Base-by-base conservation (phyloP, 2,329 filamentous ascomycete genomes). In the Scedosporium minutisporum region DNA sequence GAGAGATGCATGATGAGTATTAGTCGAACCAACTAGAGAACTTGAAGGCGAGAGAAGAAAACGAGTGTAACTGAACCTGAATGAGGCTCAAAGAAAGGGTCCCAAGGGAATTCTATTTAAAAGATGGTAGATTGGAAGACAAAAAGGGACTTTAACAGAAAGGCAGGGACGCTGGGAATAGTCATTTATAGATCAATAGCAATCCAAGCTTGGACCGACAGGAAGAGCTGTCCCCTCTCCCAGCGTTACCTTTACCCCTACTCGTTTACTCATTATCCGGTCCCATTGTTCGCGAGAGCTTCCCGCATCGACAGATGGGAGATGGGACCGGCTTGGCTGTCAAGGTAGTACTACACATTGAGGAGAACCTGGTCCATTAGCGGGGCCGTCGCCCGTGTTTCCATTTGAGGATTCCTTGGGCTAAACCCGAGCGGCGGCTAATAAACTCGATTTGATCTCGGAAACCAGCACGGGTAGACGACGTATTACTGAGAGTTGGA, bases 1-100 rank as follows among this genome's bases (percentile, higher is more conserved):
- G 65, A 63, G 51, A 66, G 57, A 58, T 61, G 64, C 71, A 72
- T 72, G 9, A 29, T 53, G 3, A 4, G 44, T 18, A 21, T 18
- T 18, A 48, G 51, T n/a, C 18, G n/a, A 25, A 23, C 48, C n/a
- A 27, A 6, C 21, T 9, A 1, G 2, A 55, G 18, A 55, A 55
- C 18, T 27, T 55, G 51, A 55, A 6, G 44, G 3, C 6, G 6
- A 48, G 16, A 48, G 3, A 18, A 23, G 48, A 12, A 27, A 55
- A 23, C 12, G 51, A 27, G 5, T 23, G 51, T 23, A 55, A 55
- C 51, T 14, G 51, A 55, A 27, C 21, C 18, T 55, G 21, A 16
- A 14, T 1, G 51, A 27, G 51, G 6, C 9, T 23, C 18, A 5
- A 55, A n/a, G 51, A 27, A 29, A 55, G 44, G 21, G 51, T 55